Evolutionary conservation across 1,139 yeast species (phyloP).

Genomic region (Taiozyma sp.): DNA sequence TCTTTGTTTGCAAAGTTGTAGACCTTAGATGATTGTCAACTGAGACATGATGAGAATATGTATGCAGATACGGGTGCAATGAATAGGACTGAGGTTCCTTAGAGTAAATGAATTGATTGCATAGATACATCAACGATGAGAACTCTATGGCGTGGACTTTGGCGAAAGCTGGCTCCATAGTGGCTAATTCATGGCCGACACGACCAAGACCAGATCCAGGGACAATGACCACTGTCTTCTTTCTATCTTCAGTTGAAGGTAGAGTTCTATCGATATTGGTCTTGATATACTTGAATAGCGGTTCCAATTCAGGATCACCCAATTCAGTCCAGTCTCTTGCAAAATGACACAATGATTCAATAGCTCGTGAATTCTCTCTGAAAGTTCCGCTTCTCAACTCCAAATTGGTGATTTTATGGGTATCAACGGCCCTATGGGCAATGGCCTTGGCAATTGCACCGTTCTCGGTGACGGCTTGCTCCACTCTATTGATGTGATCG

Average conservation of each 20-base stretch:
- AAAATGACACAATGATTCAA: conserved; percentile 68
- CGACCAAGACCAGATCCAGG: conserved; percentile 84
- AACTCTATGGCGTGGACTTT: conserved; percentile 66
- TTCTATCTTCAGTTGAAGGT: conserved; percentile 22
- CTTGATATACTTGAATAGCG: conserved; percentile 45
- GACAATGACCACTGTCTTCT: conserved; percentile 45
- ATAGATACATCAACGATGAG: conserved; percentile 63
- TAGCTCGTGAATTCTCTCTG: conserved; percentile 46
- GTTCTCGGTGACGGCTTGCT: conserved; percentile 40
- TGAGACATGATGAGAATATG: conserved; percentile 61
- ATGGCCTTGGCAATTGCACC: conserved; percentile 40
- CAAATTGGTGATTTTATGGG: conserved; percentile 38
- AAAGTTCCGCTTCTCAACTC: conserved; percentile 33
- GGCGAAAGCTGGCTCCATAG: conserved; percentile 27
- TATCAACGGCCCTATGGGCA: conserved; percentile 34
- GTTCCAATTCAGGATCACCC: conserved; percentile 43
- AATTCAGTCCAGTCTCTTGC: conserved; percentile 64
- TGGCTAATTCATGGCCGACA: conserved; percentile 57
- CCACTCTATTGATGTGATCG: conserved; percentile 43
- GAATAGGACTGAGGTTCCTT: conserved; percentile 8
- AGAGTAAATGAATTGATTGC: conserved; percentile 50
- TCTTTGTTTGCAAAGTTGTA: conserved; percentile 31
- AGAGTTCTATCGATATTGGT: conserved; percentile 28
- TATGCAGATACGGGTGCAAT: conserved; percentile 64
- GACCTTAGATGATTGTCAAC: conserved; percentile 48